Evolutionary conservation across 2,329 filamentous ascomycete species (phyloP), one percentile per base, ranked within the genome.

Genomic region (Xylaria sp.): DNA sequence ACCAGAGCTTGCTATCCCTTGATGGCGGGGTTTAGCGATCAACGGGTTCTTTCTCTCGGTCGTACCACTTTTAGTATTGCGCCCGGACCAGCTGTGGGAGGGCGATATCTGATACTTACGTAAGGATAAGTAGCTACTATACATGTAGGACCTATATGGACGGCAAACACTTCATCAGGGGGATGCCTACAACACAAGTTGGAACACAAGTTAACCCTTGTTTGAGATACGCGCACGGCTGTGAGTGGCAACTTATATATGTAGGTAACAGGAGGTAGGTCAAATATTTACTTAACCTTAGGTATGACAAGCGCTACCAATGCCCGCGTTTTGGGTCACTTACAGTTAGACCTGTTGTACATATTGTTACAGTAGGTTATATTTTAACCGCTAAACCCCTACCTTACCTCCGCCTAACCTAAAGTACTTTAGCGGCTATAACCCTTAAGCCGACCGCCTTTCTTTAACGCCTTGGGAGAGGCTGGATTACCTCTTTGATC

Each of bases 401-500:
- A 37, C 8, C 8, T 37, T 37, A 37, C 10, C 7, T 37, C 41
- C 13, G 18, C 41, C 41, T 46, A 46, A 46, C 41, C 41, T 18
- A 46, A 37, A 8, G 7, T 9, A 37, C 34, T 8, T 37, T 37
- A 37, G 34, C 10, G 7, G 34, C 34, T 37, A 37, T 37, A 37
- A 10, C 12, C 7, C 37, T 20, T 15, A 56, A 56, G 34, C 52
- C 52, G 52, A 63, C 52, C 48, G 59, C 59, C 59, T 52, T 52
- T 62, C 59, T 52, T 62, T 51, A 39, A 55, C 65, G 28, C 44
- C 48, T 56, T 39, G 58, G 23, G 15, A 41, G 39, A 41, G 39
- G 23, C 60, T 65, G 39, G 41, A 65, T 57, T 48, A 58, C 56
- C 56, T 65, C 62, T 69, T 67, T 67, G 65, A 67, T 63, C 65